Evolutionary conservation across 2,329 filamentous ascomycete genomes (phyloP), one percentile per base, ranked within the genome.

Genomic region (Botrytis pseudocinerea): DNA sequence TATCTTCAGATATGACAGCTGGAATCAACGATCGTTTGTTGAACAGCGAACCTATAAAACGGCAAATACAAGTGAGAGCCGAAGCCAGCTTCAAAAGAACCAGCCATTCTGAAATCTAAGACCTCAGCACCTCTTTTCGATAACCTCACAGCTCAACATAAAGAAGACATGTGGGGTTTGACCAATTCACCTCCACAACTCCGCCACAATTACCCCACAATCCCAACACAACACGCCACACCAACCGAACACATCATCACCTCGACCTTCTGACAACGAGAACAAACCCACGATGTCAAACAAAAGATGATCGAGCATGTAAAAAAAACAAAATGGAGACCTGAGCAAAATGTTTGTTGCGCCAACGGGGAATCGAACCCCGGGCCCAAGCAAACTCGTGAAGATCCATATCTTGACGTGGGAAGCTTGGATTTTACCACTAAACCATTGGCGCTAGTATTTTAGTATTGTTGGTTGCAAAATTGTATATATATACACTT

Each of bases 321-420:
- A 28, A 40, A 42, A 25, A 25, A 35, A n/a, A 3, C 22, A 18
- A 42, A 54, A 68, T 28, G 4, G 14, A 28, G 20, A 12, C 2
- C 2, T 9, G 3, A 1, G 1, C 2, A 4, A 7, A 2, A n/a
- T 0, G 0, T n/a, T 0, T 0, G 0, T 18, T 68, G 64, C 64
- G 12, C 16, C 35, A 57, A 68, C 20, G 46, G 64, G 46, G 64
- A 68, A 68, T 68, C 64, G 64, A 68, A 68, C 64, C 46, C 64
- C 46, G 20, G 48, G 64, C 64, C 46, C 35, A 40, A 38, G 64
- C 64, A 68, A 6, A 12, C 35, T 68, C 22, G 38, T 20, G 38
- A 16, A 28, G 25, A 40, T 8, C 0, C 14, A 1, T 0, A 22
- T 28, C 64, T 42, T 22, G 2, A 42, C 20, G 4, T 68, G 64